phyloP scores from a whole-genome alignment of 192 early-diverging fungal species.

The Funneliformis geosporum region DNA sequence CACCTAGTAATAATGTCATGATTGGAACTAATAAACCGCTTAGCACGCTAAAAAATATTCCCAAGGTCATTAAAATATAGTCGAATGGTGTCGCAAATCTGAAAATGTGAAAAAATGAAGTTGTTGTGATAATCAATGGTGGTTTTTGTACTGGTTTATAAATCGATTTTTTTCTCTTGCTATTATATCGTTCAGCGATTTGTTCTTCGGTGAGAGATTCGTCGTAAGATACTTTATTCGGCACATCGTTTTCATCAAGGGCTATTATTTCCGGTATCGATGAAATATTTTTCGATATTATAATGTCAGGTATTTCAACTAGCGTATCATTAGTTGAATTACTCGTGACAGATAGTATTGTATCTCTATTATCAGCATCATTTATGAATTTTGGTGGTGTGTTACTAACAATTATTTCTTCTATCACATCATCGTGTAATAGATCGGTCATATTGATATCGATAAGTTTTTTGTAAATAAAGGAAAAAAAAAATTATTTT shows the following conservation, averaged over 20 bases:
- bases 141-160: constrained; percentile 21
- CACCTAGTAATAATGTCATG: constrained; percentile 19
- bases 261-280: neutral
- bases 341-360: neutral
- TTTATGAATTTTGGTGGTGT: neutral
- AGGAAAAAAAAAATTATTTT: too few species aligned
- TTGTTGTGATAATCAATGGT: neutral
- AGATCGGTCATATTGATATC: neutral
- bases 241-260: neutral
- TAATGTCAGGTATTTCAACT: neutral
- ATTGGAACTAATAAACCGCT: constrained; percentile 1
- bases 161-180: constrained; percentile 11
- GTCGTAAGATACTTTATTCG: neutral
- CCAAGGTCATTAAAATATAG: constrained; percentile 23
- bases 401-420: neutral
- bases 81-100: constrained; percentile 19
- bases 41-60: constrained; percentile 8
- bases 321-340: neutral
- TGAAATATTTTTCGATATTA: too few species aligned
- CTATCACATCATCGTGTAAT: neutral
- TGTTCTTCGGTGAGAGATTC: neutral
- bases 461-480: too few species aligned
- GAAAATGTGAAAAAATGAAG: constrained; percentile 31
- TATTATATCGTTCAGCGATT: neutral
- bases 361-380: neutral